Evolutionary conservation across 108 stramenopile genomes (phyloP).

Genomic region (Fistulifera pelliculosa): DNA sequence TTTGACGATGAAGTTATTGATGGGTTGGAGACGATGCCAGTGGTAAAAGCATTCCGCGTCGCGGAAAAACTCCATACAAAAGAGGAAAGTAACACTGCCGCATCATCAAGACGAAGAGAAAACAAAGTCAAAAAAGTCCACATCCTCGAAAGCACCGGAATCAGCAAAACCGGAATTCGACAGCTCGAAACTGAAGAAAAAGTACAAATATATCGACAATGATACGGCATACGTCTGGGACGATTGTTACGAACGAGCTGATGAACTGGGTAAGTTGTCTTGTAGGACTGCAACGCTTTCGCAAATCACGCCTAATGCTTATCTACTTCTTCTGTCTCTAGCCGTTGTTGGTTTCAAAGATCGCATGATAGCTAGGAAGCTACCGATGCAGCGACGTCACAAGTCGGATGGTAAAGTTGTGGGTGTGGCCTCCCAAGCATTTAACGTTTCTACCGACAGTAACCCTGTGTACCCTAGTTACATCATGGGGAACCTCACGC

Average conservation of each 20-base stretch:
- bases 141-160: no score
- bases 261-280: conserved; percentile 41
- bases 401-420: conserved; percentile 66
- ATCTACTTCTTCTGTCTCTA: conserved; percentile 8
- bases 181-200: conserved; percentile 39
- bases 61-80: conserved; percentile 79
- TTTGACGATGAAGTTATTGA: conserved; percentile 35
- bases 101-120: conserved; percentile 4
- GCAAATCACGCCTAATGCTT: not conserved
- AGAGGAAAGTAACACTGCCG: conserved; percentile 20
- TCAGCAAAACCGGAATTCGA: conserved; percentile 27
- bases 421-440: conserved; percentile 75
- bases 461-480: conserved; percentile 65
- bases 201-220: conserved; percentile 43
- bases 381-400: conserved; percentile 38
- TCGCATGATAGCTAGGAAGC: conserved; percentile 39
- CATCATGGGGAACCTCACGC: conserved; percentile 73
- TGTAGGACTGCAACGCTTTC: conserved; percentile 5
- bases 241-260: conserved; percentile 36
- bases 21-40: conserved; percentile 73
- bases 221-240: conserved; percentile 66
- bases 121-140: conserved; percentile 3
- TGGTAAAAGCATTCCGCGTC: conserved; percentile 42
- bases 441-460: conserved; percentile 60
- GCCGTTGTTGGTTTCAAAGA: conserved; percentile 53